Conservation (phyloP, 2,329 filamentous ascomycete genomes). For the Botrytis medusae region DNA sequence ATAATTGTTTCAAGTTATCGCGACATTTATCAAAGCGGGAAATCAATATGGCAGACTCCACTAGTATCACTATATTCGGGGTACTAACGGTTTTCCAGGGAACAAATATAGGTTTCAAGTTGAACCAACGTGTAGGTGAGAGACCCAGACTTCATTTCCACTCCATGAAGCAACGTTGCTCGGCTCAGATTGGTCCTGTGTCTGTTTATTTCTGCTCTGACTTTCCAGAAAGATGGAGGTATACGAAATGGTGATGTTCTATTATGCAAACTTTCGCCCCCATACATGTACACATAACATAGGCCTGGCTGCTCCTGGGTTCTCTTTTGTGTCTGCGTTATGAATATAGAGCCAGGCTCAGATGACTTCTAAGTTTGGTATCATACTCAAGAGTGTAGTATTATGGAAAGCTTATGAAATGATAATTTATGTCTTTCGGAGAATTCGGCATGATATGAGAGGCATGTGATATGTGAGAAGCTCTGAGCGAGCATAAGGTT, state of each 20-base stretch:
- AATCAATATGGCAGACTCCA: not conserved
- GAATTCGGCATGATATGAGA: not conserved
- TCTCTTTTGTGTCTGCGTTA: not conserved
- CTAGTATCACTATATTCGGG: not conserved
- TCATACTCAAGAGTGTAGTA: not conserved
- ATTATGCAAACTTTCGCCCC: not conserved
- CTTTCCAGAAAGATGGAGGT: not conserved
- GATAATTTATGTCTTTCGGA: not conserved
- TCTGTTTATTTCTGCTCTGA: not conserved
- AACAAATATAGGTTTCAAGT: not conserved
- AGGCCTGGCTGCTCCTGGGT: not conserved
- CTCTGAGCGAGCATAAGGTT: not conserved
- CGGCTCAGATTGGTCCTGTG: not conserved
- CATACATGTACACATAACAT: not conserved
- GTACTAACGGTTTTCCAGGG: not conserved
- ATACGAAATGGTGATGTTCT: not conserved
- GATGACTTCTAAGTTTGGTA: not conserved
- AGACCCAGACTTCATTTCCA: conserved; percentile 12
- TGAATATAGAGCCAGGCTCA: not conserved
- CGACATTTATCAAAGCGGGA: not conserved
- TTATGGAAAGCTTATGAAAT: not conserved
- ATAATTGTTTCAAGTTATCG: not conserved
- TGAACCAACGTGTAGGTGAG: not conserved
- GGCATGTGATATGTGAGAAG: not conserved
- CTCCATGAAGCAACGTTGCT: not conserved